Evolutionary conservation across 192 early-diverging fungal species (phyloP).

Genomic region (Borealophlyctis nickersoniae): DNA sequence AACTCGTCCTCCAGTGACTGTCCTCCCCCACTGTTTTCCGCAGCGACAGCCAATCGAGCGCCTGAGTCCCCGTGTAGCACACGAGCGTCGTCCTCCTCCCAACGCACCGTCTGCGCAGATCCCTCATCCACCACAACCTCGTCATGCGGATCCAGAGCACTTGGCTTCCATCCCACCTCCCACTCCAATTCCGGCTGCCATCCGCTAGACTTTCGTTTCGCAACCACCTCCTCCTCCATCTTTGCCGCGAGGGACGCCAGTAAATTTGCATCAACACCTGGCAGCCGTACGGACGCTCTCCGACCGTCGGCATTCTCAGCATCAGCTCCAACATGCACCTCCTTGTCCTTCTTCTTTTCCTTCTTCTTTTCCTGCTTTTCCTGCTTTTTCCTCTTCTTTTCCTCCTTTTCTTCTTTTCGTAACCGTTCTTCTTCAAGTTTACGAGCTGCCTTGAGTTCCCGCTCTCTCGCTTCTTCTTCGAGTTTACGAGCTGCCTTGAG

Average conservation of each 20-base stretch:
- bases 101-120: no score
- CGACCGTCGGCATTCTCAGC: not conserved
- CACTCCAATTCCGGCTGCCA: not conserved
- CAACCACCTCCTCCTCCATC: not conserved
- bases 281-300: not conserved
- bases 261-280: not conserved
- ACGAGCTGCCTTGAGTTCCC: no score
- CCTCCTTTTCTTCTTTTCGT: not conserved
- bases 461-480: no score
- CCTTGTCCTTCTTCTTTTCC: not conserved
- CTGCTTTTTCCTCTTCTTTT: not conserved
- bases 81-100: no score
- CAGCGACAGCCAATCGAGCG: no score
- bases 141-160: no score
- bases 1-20: no score
- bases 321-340: not conserved
- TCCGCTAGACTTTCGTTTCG: not conserved
- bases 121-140: no score
- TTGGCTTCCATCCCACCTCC: not conserved
- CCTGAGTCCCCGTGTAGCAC: no score
- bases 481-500: no score
- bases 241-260: not conserved
- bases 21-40: no score
- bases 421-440: no score
- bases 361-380: not conserved